Conservation (phyloP, 1,284 basidiomycete genomes). For the Rhodotorula sp. region DNA sequence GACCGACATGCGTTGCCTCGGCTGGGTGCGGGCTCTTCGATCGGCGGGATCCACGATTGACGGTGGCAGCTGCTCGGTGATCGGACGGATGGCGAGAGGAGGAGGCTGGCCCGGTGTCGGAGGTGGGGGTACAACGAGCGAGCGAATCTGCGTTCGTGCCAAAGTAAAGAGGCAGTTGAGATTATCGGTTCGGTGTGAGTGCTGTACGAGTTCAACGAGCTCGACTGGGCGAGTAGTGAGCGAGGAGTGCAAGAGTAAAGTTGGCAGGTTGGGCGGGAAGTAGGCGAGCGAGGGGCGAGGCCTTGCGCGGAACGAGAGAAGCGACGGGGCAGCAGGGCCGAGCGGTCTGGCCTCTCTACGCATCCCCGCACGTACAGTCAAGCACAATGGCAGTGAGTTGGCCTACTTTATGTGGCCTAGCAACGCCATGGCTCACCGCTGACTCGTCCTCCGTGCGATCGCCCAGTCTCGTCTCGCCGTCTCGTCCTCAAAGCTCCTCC, state of each 20-base stretch:
- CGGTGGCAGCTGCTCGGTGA: no score
- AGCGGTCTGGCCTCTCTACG: no score
- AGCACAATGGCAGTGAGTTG: background rate
- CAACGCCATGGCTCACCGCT: background rate
- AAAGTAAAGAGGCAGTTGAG: background rate
- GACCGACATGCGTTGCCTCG: constrained; percentile 1
- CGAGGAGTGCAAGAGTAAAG: background rate
- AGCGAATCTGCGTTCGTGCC: background rate
- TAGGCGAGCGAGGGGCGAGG: background rate
- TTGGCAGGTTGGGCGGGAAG: background rate
- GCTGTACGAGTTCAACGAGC: no score
- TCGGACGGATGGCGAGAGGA: no score
- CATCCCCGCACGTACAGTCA: background rate
- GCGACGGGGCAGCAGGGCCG: no score
- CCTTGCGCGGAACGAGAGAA: background rate
- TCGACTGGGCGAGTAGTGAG: background rate
- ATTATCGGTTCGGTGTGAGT: no score
- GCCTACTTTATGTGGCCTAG: no score
- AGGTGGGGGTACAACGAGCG: background rate
- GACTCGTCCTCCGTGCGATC: background rate
- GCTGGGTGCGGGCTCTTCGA: background rate
- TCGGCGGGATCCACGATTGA: no score
- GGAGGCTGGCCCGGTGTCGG: no score
- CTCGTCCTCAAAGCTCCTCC: constrained; percentile 5
- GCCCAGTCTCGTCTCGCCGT: background rate